Percentiles rank a stretch among this genome's conserved stretches.
These are phyloP conservation scores for Pseudonitzschia delicatissima DNA, from an alignment of 108 stramenopile species.

Conservation along the genomic window DNA sequence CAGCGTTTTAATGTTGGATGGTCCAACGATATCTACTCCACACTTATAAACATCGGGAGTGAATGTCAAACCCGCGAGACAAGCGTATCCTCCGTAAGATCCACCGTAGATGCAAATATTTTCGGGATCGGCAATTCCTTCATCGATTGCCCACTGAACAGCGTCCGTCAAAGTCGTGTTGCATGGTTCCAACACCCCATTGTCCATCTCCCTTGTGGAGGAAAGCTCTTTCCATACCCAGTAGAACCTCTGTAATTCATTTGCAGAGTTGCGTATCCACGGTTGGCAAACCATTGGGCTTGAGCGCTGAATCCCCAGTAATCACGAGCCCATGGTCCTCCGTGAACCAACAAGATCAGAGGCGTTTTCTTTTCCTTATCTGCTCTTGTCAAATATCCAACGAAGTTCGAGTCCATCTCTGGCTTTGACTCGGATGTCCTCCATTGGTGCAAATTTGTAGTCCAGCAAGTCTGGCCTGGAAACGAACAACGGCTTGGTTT, in stretches of 20 bases:
- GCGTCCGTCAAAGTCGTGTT: conserved; percentile 61
- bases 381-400: conserved; percentile 48
- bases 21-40: conserved; percentile 69
- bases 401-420: conserved; percentile 54
- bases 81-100: conserved; percentile 62
- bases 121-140: conserved; percentile 58
- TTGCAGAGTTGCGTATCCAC: conserved; percentile 57
- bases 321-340: conserved; percentile 63
- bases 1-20: conserved; percentile 60
- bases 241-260: conserved; percentile 64
- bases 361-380: conserved; percentile 38
- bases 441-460: conserved; percentile 62
- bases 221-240: conserved; percentile 58
- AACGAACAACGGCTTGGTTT: conserved; percentile 46
- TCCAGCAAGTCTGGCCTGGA: conserved; percentile 30
- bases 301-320: conserved; percentile 49
- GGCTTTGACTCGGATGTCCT: conserved; percentile 47
- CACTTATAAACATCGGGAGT: conserved; percentile 63
- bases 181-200: conserved; percentile 69
- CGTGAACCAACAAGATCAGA: conserved; percentile 56
- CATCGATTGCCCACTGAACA: conserved; percentile 52
- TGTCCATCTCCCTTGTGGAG: conserved; percentile 58
- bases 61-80: conserved; percentile 58
- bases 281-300: conserved; percentile 59
- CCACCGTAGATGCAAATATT: conserved; percentile 62